Base-by-base conservation (phyloP, 2,329 filamentous ascomycete genomes). In the Aaosphaeria pasadenensis region DNA sequence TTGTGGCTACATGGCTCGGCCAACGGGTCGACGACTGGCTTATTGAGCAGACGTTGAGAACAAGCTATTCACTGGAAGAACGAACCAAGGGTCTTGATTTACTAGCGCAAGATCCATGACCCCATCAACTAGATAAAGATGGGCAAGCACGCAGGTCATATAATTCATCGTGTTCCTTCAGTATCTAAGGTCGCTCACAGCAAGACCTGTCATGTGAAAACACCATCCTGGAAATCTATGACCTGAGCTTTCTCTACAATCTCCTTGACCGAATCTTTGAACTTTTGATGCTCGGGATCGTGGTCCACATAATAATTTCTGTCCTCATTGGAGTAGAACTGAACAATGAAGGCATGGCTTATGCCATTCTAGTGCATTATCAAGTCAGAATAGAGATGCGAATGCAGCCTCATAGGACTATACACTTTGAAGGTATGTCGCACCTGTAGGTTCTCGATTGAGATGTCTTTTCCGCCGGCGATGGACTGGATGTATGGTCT, bases 301-400 rank as follows among this genome's bases (percentile, higher is more conserved):
- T 68, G 50, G 13, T 70, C 58, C 24, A 74, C 67, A 47, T 76
- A 77, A 50, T 72, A 75, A 46, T 74, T 66, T 30, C 74, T 62
- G 45, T 77, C 72, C 39, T 69, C 67, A 3, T 58, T 47, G n/a
- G 60, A 68, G 11, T 60, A 59, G 50, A 76, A 77, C 42, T 72
- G 64, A 11, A 73, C 56, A 9, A 75, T 63, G 45, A 76, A 77
- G 2, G 67, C 74, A 47, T 76, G 72, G 28, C 69, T 72, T n/a
- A 74, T 57, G 11, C 71, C 72, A 45, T 67, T 57, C 72, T 76
- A 43, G 39, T 74, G 13, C 33, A 36, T 11, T 13, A 36, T 36
- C 33, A 36, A 36, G 9, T 36, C 33, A 36, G 9, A 13, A 24
- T 24, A 24, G 17, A 24, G 17, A 24, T 24, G 17, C 17, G 17